These are phyloP conservation scores for Rhizophora apiculata DNA, from an alignment of 345 rosid genomes.

Conservation along the genomic window DNA sequence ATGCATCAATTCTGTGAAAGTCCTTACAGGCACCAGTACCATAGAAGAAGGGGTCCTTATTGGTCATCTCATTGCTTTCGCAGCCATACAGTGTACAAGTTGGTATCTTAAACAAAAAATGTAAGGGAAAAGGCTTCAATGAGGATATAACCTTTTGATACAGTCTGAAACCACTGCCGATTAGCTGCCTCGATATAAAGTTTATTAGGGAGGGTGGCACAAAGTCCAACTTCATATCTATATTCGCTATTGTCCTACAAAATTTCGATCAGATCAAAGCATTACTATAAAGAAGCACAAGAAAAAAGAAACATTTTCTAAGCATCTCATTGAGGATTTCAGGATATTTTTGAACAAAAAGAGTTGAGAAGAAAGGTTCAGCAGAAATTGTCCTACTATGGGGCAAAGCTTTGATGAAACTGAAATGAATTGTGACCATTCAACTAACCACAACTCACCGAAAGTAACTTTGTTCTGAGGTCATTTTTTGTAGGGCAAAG, in stretches of 20 bases:
- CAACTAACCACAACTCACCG: slow-evolving; percentile 45
- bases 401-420: neutral
- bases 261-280: slow-evolving; percentile 13
- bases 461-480: slow-evolving; percentile 70
- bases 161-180: slow-evolving; percentile 84
- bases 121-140: slow-evolving; percentile 4
- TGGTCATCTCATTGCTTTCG: neutral
- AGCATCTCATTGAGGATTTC: no score
- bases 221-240: slow-evolving; percentile 91
- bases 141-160: slow-evolving; percentile 68
- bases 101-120: slow-evolving; percentile 6
- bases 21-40: slow-evolving; percentile 5
- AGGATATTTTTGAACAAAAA: no score
- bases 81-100: neutral
- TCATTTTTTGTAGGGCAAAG: slow-evolving; percentile 81
- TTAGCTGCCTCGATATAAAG: slow-evolving; percentile 83
- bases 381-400: no score
- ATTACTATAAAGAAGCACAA: neutral
- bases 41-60: neutral
- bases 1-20: neutral
- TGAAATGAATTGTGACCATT: neutral
- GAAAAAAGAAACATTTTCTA: neutral
- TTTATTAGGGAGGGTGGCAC: slow-evolving; percentile 87
- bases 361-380: no score
- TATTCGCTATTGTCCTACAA: slow-evolving; percentile 68